Conservation (phyloP, 1,139 yeast species). For the Magnusiomyces suaveolens region DNA sequence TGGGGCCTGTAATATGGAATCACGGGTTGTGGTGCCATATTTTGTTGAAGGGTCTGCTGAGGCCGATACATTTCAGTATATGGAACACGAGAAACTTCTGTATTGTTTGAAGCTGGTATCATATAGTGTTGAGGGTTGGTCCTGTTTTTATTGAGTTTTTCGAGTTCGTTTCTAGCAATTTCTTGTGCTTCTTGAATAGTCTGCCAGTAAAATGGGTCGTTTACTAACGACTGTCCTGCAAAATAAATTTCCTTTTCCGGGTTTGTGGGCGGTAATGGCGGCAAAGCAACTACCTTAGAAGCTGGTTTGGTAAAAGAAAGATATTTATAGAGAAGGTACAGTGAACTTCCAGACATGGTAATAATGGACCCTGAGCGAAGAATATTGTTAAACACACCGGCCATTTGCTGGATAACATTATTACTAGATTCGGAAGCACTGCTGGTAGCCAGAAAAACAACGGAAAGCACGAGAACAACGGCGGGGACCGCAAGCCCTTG, state of each 20-base stretch:
- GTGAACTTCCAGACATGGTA: not conserved
- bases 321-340: not conserved
- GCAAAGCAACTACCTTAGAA: too few relatives aligned
- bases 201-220: not conserved
- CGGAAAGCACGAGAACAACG: not conserved
- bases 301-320: not conserved
- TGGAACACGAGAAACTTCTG: too few relatives aligned
- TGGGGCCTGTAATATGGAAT: too few relatives aligned
- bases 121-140: too few relatives aligned
- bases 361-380: not conserved
- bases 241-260: not conserved
- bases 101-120: too few relatives aligned
- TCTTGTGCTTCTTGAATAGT: not conserved
- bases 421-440: not conserved
- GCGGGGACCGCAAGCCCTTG: not conserved
- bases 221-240: not conserved
- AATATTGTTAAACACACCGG: not conserved
- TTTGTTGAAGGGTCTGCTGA: too few relatives aligned
- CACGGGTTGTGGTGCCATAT: too few relatives aligned
- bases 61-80: too few relatives aligned
- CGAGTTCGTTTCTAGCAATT: not conserved
- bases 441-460: not conserved
- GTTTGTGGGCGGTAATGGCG: not conserved
- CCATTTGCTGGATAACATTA: not conserved
- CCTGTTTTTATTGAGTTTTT: not conserved